Evolutionary conservation across 768 basidiomycete genomes (phyloP).

Genomic region (Hysterangium stoloniferum): DNA sequence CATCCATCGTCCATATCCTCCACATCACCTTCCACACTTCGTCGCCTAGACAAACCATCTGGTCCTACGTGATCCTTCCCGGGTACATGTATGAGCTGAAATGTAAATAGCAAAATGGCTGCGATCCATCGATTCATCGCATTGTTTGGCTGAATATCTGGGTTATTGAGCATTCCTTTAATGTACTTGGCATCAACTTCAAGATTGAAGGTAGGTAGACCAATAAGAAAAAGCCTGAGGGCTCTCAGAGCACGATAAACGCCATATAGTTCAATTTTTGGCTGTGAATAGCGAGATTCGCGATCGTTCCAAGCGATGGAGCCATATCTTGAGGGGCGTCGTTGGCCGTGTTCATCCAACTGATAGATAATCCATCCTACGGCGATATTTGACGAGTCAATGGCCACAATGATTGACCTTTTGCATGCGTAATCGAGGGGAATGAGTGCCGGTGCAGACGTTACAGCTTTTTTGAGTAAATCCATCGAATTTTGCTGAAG

Average conservation of each 20-base stretch:
- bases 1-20: constrained; percentile 13
- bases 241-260: constrained; percentile 20
- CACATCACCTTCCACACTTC: constrained; percentile 10
- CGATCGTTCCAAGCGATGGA: constrained; percentile 26
- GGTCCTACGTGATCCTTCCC: constrained; percentile 15
- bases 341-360: constrained; percentile 12
- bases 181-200: constrained; percentile 27
- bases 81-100: constrained; percentile 31
- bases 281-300: constrained; percentile 14
- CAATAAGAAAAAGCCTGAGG: constrained; percentile 18
- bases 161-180: constrained; percentile 33
- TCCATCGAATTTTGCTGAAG: constrained; percentile 14
- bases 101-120: constrained; percentile 30
- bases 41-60: constrained; percentile 19
- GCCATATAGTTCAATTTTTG: constrained; percentile 26
- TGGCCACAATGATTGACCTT: constrained; percentile 16
- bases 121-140: constrained; percentile 37
- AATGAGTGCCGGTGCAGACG: constrained; percentile 13
- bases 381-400: constrained; percentile 22
- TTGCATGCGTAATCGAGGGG: constrained; percentile 19
- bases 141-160: constrained; percentile 29
- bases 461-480: constrained; percentile 15
- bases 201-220: constrained; percentile 20
- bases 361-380: constrained; percentile 24
- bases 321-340: constrained; percentile 27